Evolutionary conservation across 169 alveolate genomes (phyloP).

Genomic region (Plasmodium yoelii): DNA sequence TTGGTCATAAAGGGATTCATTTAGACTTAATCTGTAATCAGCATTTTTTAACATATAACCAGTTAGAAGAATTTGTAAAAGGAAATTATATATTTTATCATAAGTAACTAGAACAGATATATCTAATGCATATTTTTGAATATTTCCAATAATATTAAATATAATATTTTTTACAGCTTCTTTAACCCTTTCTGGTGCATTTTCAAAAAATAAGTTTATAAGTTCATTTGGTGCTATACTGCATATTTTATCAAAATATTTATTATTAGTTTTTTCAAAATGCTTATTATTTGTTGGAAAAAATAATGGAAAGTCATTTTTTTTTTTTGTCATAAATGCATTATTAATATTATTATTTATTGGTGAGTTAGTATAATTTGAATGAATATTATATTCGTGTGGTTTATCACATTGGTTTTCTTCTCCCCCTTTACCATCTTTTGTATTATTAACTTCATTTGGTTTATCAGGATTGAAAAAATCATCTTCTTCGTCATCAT

Average conservation of each 20-base stretch:
- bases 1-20: constrained; percentile 78
- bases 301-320: constrained; percentile 60
- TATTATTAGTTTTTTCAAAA: constrained; percentile 69
- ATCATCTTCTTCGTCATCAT: constrained; percentile 10
- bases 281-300: constrained; percentile 51
- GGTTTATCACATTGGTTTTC: neutral
- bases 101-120: constrained; percentile 87
- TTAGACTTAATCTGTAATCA: constrained; percentile 83
- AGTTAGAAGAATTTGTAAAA: constrained; percentile 84
- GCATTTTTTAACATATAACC: constrained; percentile 90
- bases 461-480: neutral
- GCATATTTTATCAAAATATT: constrained; percentile 74
- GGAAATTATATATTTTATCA: constrained; percentile 82
- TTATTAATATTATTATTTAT: constrained; percentile 52
- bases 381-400: neutral
- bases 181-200: constrained; percentile 84
- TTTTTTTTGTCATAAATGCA: constrained; percentile 42
- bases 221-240: constrained; percentile 82
- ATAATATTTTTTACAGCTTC: constrained; percentile 89
- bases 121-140: constrained; percentile 85
- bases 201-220: constrained; percentile 78
- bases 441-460: neutral
- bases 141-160: constrained; percentile 83
- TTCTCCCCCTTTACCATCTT: neutral
- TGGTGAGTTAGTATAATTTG: constrained; percentile 13